Evolutionary conservation across 2,329 filamentous ascomycete species (phyloP).

Genomic region (Diaporthe citrichinensis): DNA sequence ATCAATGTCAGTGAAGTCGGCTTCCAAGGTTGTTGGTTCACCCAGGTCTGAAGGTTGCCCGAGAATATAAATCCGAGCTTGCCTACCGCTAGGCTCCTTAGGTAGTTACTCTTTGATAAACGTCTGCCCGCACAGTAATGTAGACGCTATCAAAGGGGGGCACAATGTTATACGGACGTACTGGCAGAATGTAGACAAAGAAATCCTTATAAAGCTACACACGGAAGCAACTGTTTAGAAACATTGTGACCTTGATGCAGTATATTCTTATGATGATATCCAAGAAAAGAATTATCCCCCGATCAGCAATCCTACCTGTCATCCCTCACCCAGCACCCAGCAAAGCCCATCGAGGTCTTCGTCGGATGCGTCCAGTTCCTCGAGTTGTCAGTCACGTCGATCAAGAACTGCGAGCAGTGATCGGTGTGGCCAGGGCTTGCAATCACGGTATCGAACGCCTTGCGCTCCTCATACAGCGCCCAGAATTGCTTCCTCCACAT

Average conservation of each 20-base stretch:
- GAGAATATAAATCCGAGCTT: not conserved
- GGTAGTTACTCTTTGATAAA: fast-evolving
- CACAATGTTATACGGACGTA: not conserved
- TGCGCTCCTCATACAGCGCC: conserved; percentile 45
- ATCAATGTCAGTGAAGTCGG: not conserved
- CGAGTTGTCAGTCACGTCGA: conserved; percentile 44
- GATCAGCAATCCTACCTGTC: not conserved
- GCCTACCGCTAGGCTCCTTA: not conserved
- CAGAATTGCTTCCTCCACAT: conserved; percentile 48
- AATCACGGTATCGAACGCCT: conserved; percentile 44
- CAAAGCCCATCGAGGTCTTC: conserved; percentile 39
- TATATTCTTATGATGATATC: not conserved
- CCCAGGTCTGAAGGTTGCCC: too few species aligned
- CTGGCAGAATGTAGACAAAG: not conserved
- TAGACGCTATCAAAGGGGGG: too few species aligned
- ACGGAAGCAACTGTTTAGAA: not conserved
- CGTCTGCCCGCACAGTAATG: not conserved
- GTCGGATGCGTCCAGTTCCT: conserved; percentile 42
- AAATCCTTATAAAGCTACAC: not conserved
- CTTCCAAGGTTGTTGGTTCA: not conserved
- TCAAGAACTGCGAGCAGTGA: conserved; percentile 48
- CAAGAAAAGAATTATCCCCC: too few species aligned
- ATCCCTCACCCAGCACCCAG: conserved; percentile 36
- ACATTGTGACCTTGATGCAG: not conserved
- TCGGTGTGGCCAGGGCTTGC: conserved; percentile 47